Evolutionary conservation across 441 rosid genomes (phyloP), one percentile per base, ranked within the genome.

Genomic region (Macaranga tanarius): DNA sequence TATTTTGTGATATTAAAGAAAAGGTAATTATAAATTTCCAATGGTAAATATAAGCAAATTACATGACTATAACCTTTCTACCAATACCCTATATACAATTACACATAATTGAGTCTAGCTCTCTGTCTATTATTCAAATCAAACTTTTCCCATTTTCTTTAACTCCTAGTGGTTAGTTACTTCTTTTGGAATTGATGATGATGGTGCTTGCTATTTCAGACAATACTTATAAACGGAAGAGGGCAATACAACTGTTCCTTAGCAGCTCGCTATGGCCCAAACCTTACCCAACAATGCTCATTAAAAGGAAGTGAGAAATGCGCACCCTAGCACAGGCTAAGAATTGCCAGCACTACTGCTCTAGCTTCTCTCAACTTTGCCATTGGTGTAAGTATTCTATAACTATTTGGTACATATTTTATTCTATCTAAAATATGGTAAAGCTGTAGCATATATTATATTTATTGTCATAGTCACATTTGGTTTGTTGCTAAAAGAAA

Each of bases 181-280:
- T 31, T 31, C 38, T 31, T 31, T 2, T 31, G 38, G 38, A 1
- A 52, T 52, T 52, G 22, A 8, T 52, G 19, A 52, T 52, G 8
- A 5, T 1, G 2, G 3, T 17, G 5, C 0, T 52, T 52, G 19
- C n/a, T n/a, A 13, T 48, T 56, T 47, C 82, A 93, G 98, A 80
- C 74, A 42, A 73, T 94, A 40, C 80, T 94, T 65, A 84, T 94
- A 10, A 89, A 94, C 65, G 96, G 97, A 71, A 89, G 93, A 77
- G 98, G 98, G 47, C 92, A 94, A 75, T 90, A 70, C 71, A 82
- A 82, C 40, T 93, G 98, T 77, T 92, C 97, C 0, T 0, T 91
- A 62, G 95, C 92, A 20, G 86, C 88, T 5, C 70, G 72, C 4
- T 76, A 69, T 65, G 71, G 85, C 85, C 82, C 79, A 66, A 28